Evolutionary conservation across 129 eudicot species (phyloP).

Genomic region (Pulicaria dysenterica): DNA sequence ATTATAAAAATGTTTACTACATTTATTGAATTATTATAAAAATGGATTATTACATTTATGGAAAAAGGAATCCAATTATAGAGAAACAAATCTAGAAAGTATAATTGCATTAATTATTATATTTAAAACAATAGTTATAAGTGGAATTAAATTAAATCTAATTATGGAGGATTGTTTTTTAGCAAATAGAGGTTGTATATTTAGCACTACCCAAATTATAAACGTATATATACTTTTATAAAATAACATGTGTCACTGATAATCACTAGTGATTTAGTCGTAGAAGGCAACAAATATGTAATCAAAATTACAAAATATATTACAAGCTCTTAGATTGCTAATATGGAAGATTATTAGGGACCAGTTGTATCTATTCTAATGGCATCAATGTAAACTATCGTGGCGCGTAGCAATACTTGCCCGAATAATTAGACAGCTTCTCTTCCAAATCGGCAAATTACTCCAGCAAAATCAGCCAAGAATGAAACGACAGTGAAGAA

Average conservation of each 20-base stretch:
- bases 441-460: slow-evolving; percentile 18
- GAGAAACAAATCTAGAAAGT: too few species aligned
- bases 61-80: too few species aligned
- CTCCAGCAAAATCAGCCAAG: slow-evolving; percentile 33
- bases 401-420: slow-evolving; percentile 2
- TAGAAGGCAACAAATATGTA: slow-evolving; percentile 8
- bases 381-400: slow-evolving; percentile 10
- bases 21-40: too few species aligned
- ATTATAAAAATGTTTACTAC: too few species aligned
- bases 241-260: background rate
- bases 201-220: too few species aligned
- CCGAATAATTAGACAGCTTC: slow-evolving; percentile 32
- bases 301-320: slow-evolving; percentile 7
- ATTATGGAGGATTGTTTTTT: too few species aligned
- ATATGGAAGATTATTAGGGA: slow-evolving; percentile 19
- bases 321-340: background rate
- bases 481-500: slow-evolving; percentile 54
- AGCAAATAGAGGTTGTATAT: too few species aligned
- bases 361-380: slow-evolving; percentile 17
- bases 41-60: too few species aligned
- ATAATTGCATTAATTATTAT: too few species aligned
- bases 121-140: too few species aligned
- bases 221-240: background rate
- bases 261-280: background rate
- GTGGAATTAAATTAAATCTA: too few species aligned